A percentile compares a stretch with the other conserved stretches of the same genome.
Conservation (phyloP, 2,329 filamentous ascomycete genomes). For the Aspergillus caelatus region DNA sequence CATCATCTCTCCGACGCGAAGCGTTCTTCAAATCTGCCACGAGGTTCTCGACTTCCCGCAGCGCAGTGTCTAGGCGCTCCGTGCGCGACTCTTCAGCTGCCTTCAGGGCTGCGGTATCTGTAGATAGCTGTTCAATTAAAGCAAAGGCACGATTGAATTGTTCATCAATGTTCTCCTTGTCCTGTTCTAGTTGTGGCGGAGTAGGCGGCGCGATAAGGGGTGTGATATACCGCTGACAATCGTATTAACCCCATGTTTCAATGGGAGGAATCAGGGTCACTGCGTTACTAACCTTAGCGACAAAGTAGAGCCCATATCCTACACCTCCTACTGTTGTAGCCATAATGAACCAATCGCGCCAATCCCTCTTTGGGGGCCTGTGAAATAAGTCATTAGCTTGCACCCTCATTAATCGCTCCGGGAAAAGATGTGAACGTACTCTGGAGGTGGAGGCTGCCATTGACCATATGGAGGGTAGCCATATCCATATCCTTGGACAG, state of each 20-base stretch:
- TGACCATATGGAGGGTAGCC: slow-evolving; percentile 56
- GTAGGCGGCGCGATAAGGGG: slow-evolving; percentile 92
- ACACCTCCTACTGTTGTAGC: slow-evolving; percentile 91
- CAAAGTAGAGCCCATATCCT: slow-evolving; percentile 82
- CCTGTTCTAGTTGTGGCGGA: slow-evolving; percentile 87
- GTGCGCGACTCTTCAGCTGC: slow-evolving; percentile 81
- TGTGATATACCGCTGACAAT: slow-evolving; percentile 76
- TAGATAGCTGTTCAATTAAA: slow-evolving; percentile 86
- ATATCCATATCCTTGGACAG: slow-evolving; percentile 50
- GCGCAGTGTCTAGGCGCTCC: slow-evolving; percentile 76
- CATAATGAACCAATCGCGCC: slow-evolving; percentile 99
- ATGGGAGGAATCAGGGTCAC: neutral
- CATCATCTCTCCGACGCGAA: slow-evolving; percentile 80
- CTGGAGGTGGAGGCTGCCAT: slow-evolving; percentile 58
- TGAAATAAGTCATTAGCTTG: slow-evolving; percentile 7
- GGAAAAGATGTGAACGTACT: slow-evolving; percentile 42
- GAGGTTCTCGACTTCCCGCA: slow-evolving; percentile 82
- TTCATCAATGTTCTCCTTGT: slow-evolving; percentile 90
- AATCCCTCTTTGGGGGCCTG: slow-evolving; percentile 76
- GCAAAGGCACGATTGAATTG: slow-evolving; percentile 91
- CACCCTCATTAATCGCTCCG: too few relatives aligned
- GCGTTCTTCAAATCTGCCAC: slow-evolving; percentile 80
- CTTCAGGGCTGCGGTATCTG: slow-evolving; percentile 88
- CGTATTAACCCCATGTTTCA: slow-evolving; percentile 16
- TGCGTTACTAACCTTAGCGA: slow-evolving; percentile 71